Percentiles rank a stretch among this genome's conserved stretches.
phyloP scores from a whole-genome alignment of 2,329 filamentous ascomycete genomes.

The Claviceps lovelessii region DNA sequence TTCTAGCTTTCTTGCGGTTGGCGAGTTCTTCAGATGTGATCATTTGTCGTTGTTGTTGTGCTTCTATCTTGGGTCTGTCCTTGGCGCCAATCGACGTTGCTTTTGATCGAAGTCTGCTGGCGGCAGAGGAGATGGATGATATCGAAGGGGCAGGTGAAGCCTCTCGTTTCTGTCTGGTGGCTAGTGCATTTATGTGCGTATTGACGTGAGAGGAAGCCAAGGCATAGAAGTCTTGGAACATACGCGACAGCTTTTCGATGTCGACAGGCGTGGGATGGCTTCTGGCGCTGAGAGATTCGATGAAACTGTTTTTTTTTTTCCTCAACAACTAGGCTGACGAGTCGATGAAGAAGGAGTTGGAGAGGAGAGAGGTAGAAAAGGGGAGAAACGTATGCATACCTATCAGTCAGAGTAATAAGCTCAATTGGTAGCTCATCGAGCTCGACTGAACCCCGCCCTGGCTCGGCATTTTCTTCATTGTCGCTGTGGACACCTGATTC shows the following conservation, averaged over 20 bases:
- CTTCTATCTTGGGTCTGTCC: slow-evolving; percentile 33
- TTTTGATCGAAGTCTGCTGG: slow-evolving; percentile 42
- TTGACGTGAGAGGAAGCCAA: slow-evolving; percentile 68
- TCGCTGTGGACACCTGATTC: slow-evolving; percentile 29
- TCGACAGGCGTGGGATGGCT: slow-evolving; percentile 72
- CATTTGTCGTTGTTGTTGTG: slow-evolving; percentile 58
- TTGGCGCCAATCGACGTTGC: slow-evolving; percentile 39
- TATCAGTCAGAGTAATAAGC: slow-evolving; percentile 76
- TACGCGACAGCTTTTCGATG: slow-evolving; percentile 65
- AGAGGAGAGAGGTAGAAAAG: not conserved
- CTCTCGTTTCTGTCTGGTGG: slow-evolving; percentile 58
- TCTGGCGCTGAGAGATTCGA: slow-evolving; percentile 78
- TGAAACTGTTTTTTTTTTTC: slow-evolving; percentile 46
- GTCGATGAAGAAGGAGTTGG: not conserved
- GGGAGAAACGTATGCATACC: slow-evolving; percentile 33
- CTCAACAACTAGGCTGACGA: not conserved
- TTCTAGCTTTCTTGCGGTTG: slow-evolving; percentile 63
- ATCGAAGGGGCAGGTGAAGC: slow-evolving; percentile 38
- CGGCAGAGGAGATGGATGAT: slow-evolving; percentile 42
- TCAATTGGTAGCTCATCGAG: slow-evolving; percentile 90
- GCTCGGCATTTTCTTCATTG: slow-evolving; percentile 31
- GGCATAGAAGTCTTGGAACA: slow-evolving; percentile 90
- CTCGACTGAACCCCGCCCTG: slow-evolving; percentile 45
- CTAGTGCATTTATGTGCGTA: slow-evolving; percentile 72
- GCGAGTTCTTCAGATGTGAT: slow-evolving; percentile 75